Percentiles rank a stretch among this genome's conserved stretches.
phyloP scores from a whole-genome alignment of 208 protist genomes.

The Trichomonas gallinae region DNA sequence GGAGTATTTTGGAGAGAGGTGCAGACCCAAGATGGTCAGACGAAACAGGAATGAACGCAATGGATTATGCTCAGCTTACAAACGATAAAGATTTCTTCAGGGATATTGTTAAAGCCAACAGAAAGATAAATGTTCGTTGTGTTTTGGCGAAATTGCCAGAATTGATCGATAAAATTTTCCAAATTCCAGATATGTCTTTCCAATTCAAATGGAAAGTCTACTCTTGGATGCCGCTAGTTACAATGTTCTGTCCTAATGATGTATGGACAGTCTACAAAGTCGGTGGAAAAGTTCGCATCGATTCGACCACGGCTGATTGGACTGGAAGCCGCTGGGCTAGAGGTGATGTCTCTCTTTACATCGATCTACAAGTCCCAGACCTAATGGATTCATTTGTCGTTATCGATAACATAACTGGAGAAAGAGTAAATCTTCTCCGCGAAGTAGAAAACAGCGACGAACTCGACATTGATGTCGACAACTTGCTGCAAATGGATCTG shows the following conservation, averaged over 20 bases:
- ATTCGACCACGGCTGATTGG: background rate
- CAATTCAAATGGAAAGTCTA: slow-evolving; percentile 10
- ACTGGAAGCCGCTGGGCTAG: background rate
- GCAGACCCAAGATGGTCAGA: background rate
- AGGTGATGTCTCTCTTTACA: background rate
- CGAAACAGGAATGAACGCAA: background rate
- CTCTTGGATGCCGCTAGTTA: background rate
- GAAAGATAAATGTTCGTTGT: background rate
- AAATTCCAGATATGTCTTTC: background rate
- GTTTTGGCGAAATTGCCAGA: background rate
- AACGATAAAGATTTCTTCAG: background rate
- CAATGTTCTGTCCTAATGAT: background rate
- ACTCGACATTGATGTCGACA: background rate
- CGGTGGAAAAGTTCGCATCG: background rate
- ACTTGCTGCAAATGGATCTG: slow-evolving; percentile 2
- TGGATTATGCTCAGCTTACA: background rate
- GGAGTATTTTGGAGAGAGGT: background rate
- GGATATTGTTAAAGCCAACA: background rate
- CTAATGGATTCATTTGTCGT: background rate
- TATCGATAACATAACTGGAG: background rate
- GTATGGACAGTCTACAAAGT: background rate
- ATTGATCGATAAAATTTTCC: background rate
- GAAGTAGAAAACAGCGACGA: background rate
- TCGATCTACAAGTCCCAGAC: background rate
- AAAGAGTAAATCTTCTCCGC: background rate